Conservation (phyloP, 345 rosid genomes). For the Odontarrhena argentea region DNA sequence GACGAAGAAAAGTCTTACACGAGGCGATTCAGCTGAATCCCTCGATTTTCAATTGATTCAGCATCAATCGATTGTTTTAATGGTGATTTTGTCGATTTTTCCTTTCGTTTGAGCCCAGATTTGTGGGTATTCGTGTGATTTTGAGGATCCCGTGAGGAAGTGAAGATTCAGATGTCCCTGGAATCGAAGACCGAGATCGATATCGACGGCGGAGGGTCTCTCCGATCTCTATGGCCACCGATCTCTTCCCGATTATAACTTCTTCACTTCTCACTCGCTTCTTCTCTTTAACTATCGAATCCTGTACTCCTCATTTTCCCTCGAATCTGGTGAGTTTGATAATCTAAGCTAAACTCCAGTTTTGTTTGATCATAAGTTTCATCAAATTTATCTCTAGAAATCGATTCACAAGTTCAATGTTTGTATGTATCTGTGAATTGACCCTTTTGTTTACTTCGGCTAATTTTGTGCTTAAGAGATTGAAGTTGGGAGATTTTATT, state of each 20-base stretch:
- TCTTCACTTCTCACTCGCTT: slow-evolving; percentile 17
- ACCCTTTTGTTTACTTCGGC: neutral
- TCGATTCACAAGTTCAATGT: neutral
- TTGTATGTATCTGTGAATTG: neutral
- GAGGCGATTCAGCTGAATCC: too few relatives aligned
- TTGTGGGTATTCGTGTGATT: too few relatives aligned
- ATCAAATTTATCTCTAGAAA: neutral
- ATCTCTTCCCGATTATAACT: slow-evolving; percentile 31
- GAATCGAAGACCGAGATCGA: too few relatives aligned
- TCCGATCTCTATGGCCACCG: slow-evolving; percentile 18
- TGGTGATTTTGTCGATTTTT: too few relatives aligned
- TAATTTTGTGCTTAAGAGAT: neutral
- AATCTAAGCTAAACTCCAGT: neutral
- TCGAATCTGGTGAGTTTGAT: slow-evolving; percentile 24
- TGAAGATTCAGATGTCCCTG: too few relatives aligned
- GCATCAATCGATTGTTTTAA: too few relatives aligned
- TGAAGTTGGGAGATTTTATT: neutral
- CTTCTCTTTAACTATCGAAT: slow-evolving; percentile 16
- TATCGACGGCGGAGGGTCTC: too few relatives aligned
- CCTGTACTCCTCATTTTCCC: neutral
- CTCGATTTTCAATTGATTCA: too few relatives aligned
- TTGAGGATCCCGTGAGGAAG: too few relatives aligned
- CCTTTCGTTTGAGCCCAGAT: too few relatives aligned
- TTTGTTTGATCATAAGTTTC: slow-evolving; percentile 18
- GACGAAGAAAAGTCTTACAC: too few relatives aligned